Base-by-base conservation (phyloP, 495 filamentous ascomycete species). In the Hypoxylon subgilvum region DNA sequence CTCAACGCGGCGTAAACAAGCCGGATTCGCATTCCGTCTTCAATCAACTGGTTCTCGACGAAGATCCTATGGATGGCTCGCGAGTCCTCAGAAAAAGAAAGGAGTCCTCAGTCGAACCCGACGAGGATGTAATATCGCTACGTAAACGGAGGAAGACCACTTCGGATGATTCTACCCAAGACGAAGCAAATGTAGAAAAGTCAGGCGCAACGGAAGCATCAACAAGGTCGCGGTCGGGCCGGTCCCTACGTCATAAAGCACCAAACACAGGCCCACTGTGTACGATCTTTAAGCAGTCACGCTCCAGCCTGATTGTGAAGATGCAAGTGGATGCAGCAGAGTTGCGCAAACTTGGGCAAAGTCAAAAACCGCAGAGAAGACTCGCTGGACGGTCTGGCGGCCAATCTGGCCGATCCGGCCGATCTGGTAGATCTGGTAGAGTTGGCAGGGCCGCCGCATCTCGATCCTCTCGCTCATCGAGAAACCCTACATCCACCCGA, bases 21-120 rank as follows among this genome's bases (percentile, higher is more conserved):
- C 85, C 88, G n/a, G 88, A 86, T 21, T 90, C 90, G 6, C 89
- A 95, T 68, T 92, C 91, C 0, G 84, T 95, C 31, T 96, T 95
- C 71, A 90, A 89, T 60, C 79, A 86, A 75, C 75, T 91, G 16
- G 86, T 91, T 27, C 81, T 91, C 23, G 84, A 88, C 46, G 90
- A 91, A 43, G 90, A 95, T 63, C 82, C 88, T 9, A 81, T 92
- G 75, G 90, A 95, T 70, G 91, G 91, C 36, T 91, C 91, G 2
- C 86, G 92, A 45, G 83, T 90, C 38, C 74, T 97, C 44, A 83
- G 93, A 45, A 97, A 97, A 72, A 85, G 94, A 36, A 96, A 96
- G 73, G 79, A 79, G 23, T 82, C 79, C 0, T 81, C 78, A n/a
- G 63, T 65, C 6, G 79, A 79, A 35, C 55, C 65, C 0, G 77